A percentile compares a stretch with the other conserved stretches of the same genome.
These are phyloP conservation scores for Hypoxylon sp. DNA, from an alignment of 2,329 filamentous ascomycete species.

Conservation along the genomic window DNA sequence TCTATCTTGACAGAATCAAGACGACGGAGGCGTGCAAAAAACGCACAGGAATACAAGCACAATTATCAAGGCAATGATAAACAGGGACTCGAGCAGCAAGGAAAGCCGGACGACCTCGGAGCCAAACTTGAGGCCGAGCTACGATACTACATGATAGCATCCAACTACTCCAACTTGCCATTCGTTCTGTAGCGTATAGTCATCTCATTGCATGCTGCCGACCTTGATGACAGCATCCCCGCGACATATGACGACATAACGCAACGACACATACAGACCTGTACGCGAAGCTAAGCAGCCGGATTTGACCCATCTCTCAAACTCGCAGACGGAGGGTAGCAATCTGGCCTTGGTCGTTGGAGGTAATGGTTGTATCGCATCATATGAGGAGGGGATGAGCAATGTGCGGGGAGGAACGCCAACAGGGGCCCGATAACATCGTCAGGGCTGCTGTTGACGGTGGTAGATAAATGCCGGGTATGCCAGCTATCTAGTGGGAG, in stretches of 20 bases:
- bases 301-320: conserved; percentile 25
- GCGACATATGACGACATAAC: conserved; percentile 24
- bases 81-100: conserved; percentile 1
- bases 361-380: conserved; percentile 29
- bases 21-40: too few relatives aligned
- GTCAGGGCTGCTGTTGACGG: neutral
- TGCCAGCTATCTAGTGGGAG: neutral
- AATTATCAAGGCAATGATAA: conserved; percentile 10
- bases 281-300: conserved; percentile 10
- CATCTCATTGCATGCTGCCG: neutral
- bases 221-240: conserved; percentile 15
- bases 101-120: conserved; percentile 7
- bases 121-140: conserved; percentile 11
- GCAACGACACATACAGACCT: conserved; percentile 12
- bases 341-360: conserved; percentile 27
- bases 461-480: conserved; percentile 22
- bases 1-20: too few relatives aligned
- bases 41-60: too few relatives aligned
- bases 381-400: conserved; percentile 26
- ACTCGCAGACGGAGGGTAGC: conserved; percentile 8
- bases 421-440: conserved; percentile 15
- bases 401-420: conserved; percentile 31
- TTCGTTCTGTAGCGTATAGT: conserved; percentile 2
- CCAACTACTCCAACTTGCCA: conserved; percentile 2
- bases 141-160: conserved; percentile 12